These are phyloP conservation scores for Fusarium dlaminii DNA, from an alignment of 2,329 filamentous ascomycete genomes.

Conservation along the genomic window DNA sequence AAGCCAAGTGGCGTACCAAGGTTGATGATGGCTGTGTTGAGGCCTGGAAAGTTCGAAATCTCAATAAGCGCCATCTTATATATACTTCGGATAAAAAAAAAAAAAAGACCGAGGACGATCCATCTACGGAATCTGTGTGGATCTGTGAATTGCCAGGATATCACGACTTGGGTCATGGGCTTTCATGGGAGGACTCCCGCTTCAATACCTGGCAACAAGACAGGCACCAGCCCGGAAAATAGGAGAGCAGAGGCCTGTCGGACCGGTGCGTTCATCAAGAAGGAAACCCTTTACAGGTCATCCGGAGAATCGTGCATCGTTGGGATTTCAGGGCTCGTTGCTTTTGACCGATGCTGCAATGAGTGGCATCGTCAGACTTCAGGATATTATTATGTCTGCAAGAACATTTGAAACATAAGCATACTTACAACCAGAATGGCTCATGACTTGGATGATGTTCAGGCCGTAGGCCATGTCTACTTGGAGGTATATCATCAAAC, in stretches of 20 bases:
- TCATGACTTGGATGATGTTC: neutral
- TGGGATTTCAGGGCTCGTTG: neutral
- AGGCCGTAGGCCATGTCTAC: neutral
- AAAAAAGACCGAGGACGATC: conserved; percentile 17
- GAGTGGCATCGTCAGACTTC: neutral
- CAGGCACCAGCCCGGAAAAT: neutral
- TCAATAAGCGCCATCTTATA: conserved; percentile 3
- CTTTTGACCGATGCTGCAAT: neutral
- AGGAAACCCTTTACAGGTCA: neutral
- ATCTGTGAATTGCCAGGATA: conserved; percentile 48
- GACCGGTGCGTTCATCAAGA: neutral
- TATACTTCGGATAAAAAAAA: neutral
- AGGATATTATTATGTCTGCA: neutral
- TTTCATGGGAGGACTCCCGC: conserved; percentile 22
- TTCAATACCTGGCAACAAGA: neutral
- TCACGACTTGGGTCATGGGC: conserved; percentile 1
- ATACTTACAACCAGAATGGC: neutral
- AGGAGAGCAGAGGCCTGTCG: neutral
- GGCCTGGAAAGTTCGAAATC: conserved; percentile 47
- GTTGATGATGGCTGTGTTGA: conserved; percentile 39
- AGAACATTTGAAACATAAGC: neutral
- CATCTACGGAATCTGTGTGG: conserved; percentile 45
- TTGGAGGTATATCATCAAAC: neutral
- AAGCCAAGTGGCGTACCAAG: conserved; percentile 24
- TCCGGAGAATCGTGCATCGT: neutral